A percentile compares a stretch with the other conserved stretches of the same genome.
Evolutionary conservation across 2,329 filamentous ascomycete species (phyloP).

Genomic region (Dothideomycetes sp.): DNA sequence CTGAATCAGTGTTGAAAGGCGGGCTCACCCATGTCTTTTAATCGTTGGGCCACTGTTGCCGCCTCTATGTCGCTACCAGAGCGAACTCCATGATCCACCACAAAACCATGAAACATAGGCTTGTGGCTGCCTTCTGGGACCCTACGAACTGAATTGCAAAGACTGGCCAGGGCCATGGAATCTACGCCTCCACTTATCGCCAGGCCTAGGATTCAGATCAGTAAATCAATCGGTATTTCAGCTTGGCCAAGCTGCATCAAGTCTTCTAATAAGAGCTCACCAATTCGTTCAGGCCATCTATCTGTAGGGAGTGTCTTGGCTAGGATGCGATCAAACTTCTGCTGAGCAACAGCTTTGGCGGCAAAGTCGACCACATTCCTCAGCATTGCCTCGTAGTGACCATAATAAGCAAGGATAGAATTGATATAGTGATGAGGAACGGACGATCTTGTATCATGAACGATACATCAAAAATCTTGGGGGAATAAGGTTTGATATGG

Average conservation of each 20-base stretch:
- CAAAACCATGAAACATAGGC: constrained; percentile 46
- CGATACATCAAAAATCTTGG: too few relatives aligned
- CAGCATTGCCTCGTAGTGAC: neutral
- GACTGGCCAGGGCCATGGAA: constrained; percentile 86
- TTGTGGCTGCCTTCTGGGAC: constrained; percentile 14
- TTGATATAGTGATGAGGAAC: too few relatives aligned
- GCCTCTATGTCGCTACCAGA: constrained; percentile 48
- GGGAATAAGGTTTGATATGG: too few relatives aligned
- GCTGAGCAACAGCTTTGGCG: neutral
- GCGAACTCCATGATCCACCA: constrained; percentile 55
- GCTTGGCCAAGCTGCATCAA: too few relatives aligned
- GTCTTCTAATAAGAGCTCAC: too few relatives aligned
- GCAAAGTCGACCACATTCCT: neutral
- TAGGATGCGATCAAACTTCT: constrained; percentile 1
- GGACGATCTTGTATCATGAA: too few relatives aligned
- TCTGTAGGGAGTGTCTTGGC: too few relatives aligned
- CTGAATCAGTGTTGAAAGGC: neutral
- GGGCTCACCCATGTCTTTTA: constrained; percentile 33
- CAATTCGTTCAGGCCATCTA: too few relatives aligned
- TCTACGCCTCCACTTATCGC: constrained; percentile 90
- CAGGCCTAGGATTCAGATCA: constrained; percentile 44
- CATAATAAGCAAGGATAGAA: too few relatives aligned
- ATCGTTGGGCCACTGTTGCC: constrained; percentile 37
- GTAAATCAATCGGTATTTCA: too few relatives aligned
- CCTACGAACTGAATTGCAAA: constrained; percentile 46